Evolutionary conservation across 768 basidiomycete genomes (phyloP), one percentile per base, ranked within the genome.

Genomic region (Lactarius akahatsu): DNA sequence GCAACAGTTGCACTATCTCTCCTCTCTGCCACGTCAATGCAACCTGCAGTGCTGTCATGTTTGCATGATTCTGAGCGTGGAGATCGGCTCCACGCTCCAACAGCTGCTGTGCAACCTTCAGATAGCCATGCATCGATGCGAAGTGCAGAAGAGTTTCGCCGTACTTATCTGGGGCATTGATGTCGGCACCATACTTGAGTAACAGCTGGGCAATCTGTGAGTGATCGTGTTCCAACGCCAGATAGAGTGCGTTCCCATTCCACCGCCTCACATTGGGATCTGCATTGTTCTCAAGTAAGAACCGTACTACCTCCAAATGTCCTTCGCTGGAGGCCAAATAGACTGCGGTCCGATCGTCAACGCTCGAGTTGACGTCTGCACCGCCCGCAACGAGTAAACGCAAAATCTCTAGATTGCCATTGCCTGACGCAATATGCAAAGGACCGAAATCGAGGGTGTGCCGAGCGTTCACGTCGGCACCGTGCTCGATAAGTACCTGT

Each of bases 241-340:
- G 2, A 47, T 47, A 1, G 11, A 47, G 45, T 23, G 45, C 20
- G 1, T 10, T 47, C n/a, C n/a, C n/a, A 23, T 23, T 20, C n/a
- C n/a, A 23, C 20, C 10, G 1, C n/a, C 10, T 10, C 45, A 23
- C n/a, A 47, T 47, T 47, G n/a, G 45, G 45, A 13, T 47, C n/a
- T 23, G 45, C 45, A 45, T 8, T 8, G 20, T 45, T 45, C 20
- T 45, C 36, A 4, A 38, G 36, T 38, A 38, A 38, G 36, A 38
- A 2, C 11, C 36, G 36, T 0, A 38, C 36, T 38, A 38, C 10
- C 11, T 38, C 36, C 36, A 38, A 11, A 38, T 38, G 2, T 2
- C 36, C 36, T 38, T 1, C 3, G 0, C 0, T 0, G 11, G 36
- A 38, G 36, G 36, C 36, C 11, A 13, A 0, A 38, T 38, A 13